Evolutionary conservation across 352 stramenopile genomes (phyloP).

Genomic region (Phytophthora citricola): DNA sequence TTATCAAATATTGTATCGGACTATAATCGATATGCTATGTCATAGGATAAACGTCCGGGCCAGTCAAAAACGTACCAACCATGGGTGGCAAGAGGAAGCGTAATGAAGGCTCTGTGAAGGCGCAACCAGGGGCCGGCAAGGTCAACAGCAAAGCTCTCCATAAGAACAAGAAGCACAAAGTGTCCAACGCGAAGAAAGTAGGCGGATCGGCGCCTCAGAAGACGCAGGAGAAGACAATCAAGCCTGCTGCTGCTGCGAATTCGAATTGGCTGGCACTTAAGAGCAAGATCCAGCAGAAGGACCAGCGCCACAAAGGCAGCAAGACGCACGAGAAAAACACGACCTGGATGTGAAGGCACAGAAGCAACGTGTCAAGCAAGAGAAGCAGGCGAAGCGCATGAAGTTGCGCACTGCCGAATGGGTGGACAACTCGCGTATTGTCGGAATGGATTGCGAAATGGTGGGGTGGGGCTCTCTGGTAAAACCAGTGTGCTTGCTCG

Average conservation of each 20-base stretch:
- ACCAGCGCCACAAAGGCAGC: slow-evolving; percentile 17
- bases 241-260: slow-evolving; percentile 44
- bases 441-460: slow-evolving; percentile 93
- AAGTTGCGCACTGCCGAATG: slow-evolving; percentile 65
- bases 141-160: not conserved
- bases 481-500: slow-evolving; percentile 83
- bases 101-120: slow-evolving; percentile 4
- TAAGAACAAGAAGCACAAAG: slow-evolving; percentile 30
- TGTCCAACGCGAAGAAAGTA: slow-evolving; percentile 17
- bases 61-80: slow-evolving; percentile 27
- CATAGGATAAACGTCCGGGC: not conserved
- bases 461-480: slow-evolving; percentile 78
- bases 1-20: not conserved
- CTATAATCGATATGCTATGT: not conserved
- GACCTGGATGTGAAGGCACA: slow-evolving; percentile 45
- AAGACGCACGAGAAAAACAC: slow-evolving; percentile 40
- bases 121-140: not conserved
- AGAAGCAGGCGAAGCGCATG: slow-evolving; percentile 56
- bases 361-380: slow-evolving; percentile 54
- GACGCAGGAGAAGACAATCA: slow-evolving; percentile 26
- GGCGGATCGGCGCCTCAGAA: slow-evolving; percentile 25
- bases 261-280: slow-evolving; percentile 85
- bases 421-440: slow-evolving; percentile 80
- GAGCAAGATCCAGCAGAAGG: slow-evolving; percentile 64
- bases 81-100: slow-evolving; percentile 50